These are phyloP conservation scores for Setaria italica DNA, from an alignment of 202 grass and related monocot genomes.

Conservation along the genomic window DNA sequence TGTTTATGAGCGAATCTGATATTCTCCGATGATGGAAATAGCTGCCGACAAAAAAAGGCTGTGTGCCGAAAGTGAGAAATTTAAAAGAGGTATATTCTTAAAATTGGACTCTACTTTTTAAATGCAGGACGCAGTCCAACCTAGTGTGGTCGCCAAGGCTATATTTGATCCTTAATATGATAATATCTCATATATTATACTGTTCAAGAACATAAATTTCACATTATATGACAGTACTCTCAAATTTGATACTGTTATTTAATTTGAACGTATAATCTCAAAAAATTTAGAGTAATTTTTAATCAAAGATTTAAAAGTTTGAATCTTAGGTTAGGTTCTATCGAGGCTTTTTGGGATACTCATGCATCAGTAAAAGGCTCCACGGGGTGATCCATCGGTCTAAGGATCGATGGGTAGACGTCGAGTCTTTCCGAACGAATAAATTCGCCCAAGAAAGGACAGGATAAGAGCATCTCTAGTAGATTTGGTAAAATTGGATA, in stretches of 20 bases:
- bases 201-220: neutral
- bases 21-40: neutral
- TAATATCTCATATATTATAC: neutral
- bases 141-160: neutral
- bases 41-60: conserved; percentile 2
- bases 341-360: neutral
- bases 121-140: neutral
- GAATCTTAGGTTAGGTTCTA: neutral
- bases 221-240: neutral
- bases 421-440: neutral
- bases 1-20: conserved; percentile 13
- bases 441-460: neutral
- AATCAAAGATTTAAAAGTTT: neutral
- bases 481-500: no score
- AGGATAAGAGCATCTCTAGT: neutral
- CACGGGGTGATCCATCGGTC: neutral
- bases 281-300: neutral
- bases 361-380: neutral
- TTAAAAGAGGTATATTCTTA: neutral
- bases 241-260: neutral
- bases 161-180: neutral
- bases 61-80: conserved; percentile 16
- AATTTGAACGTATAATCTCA: neutral
- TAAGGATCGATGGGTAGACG: no score
- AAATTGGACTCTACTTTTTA: neutral